Percentiles rank a stretch among this genome's conserved stretches.
phyloP scores from a whole-genome alignment of 306 rosid species.

The Mucuna pruriens region DNA sequence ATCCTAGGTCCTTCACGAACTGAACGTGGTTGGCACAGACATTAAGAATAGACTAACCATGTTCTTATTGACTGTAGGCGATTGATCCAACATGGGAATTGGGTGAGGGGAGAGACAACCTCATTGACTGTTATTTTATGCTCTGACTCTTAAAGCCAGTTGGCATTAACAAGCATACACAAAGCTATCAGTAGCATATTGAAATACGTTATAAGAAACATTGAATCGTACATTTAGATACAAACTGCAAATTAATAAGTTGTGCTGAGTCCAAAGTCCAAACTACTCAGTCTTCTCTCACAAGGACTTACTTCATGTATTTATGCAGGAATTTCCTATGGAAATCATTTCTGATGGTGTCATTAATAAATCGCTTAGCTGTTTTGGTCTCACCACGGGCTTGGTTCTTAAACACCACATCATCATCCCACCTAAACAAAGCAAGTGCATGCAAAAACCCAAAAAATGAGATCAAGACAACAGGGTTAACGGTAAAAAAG shows the following conservation, averaged over 20 bases:
- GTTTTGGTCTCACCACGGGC: slow-evolving; percentile 90
- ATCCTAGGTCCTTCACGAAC: too few species aligned
- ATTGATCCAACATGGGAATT: too few species aligned
- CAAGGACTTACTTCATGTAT: slow-evolving; percentile 76
- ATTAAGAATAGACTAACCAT: neutral
- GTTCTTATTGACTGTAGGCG: too few species aligned
- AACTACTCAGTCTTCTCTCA: neutral
- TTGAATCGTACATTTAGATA: slow-evolving; percentile 30
- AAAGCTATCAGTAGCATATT: slow-evolving; percentile 16
- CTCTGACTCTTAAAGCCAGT: neutral
- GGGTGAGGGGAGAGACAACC: too few species aligned
- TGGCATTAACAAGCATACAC: slow-evolving; percentile 24
- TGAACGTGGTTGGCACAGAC: neutral
- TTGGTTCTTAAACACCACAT: slow-evolving; percentile 91
- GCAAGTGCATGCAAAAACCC: neutral
- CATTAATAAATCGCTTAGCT: slow-evolving; percentile 91
- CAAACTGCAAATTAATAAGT: slow-evolving; percentile 2
- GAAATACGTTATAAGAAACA: slow-evolving; percentile 1
- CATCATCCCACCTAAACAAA: slow-evolving; percentile 82
- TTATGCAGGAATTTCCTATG: slow-evolving; percentile 88
- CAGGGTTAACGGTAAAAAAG: neutral
- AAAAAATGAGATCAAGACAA: neutral
- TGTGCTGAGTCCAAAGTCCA: neutral
- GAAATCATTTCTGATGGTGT: slow-evolving; percentile 92
- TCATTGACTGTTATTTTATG: too few species aligned